Percentiles rank a stretch among this genome's conserved stretches.
These are phyloP conservation scores for Trichoderma semiorbis DNA, from an alignment of 2,329 filamentous ascomycete species.

Conservation along the genomic window DNA sequence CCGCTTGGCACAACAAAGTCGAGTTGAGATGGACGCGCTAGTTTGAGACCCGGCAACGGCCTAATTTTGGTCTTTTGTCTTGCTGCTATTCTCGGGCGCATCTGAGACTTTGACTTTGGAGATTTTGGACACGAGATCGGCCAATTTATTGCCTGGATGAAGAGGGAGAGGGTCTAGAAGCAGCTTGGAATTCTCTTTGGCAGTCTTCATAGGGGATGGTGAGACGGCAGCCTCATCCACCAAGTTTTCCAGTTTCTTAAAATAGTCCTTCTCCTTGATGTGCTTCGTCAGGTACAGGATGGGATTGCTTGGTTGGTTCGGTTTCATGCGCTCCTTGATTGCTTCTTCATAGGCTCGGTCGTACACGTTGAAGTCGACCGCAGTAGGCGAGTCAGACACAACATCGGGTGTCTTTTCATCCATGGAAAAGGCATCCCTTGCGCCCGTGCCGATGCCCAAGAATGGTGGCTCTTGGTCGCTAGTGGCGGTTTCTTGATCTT, in stretches of 20 bases:
- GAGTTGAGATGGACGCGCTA: neutral
- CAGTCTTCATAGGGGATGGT: conserved; percentile 17
- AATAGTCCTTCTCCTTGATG: conserved; percentile 42
- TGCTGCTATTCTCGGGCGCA: conserved; percentile 5
- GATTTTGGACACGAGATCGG: conserved; percentile 19
- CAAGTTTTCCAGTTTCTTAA: conserved; percentile 37
- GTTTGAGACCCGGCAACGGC: neutral
- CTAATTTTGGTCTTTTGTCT: conserved; percentile 9
- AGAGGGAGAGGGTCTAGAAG: conserved; percentile 16
- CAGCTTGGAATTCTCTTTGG: conserved; percentile 19
- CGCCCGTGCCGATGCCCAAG: conserved; percentile 72
- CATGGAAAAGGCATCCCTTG: conserved; percentile 44
- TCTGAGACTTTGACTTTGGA: conserved; percentile 19
- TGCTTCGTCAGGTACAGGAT: conserved; percentile 49
- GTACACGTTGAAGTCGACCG: conserved; percentile 83
- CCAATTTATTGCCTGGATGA: conserved; percentile 14
- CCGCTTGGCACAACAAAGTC: neutral
- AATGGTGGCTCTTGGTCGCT: conserved; percentile 61
- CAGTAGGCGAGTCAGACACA: conserved; percentile 80
- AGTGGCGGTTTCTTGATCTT: conserved; percentile 53
- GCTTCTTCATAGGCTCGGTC: conserved; percentile 76
- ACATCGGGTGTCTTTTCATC: conserved; percentile 43
- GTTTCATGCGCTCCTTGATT: conserved; percentile 69
- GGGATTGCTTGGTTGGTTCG: conserved; percentile 39
- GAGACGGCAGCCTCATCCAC: conserved; percentile 31